Percentiles rank a stretch among this genome's conserved stretches.
phyloP scores from a whole-genome alignment of 1,139 yeast species.

The Taphrina wiesneri region DNA sequence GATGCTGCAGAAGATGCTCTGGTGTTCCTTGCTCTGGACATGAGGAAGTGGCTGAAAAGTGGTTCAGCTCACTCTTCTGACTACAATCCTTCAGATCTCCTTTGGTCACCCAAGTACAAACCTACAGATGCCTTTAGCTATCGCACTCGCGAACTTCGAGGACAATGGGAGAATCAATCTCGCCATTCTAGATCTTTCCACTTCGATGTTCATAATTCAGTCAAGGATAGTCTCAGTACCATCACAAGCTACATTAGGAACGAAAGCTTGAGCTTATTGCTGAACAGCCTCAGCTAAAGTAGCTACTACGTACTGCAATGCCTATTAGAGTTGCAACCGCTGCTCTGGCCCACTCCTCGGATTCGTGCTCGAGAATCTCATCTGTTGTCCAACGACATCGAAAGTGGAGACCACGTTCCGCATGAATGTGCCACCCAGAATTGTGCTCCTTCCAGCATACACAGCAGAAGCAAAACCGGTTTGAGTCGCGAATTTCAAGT shows the following conservation, averaged over 20 bases:
- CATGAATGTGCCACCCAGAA: conserved; percentile 16
- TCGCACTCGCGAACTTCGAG: too few relatives aligned
- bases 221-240: too few relatives aligned
- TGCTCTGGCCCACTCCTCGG: background rate
- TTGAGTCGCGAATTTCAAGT: background rate
- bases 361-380: conserved; percentile 20
- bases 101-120: too few relatives aligned
- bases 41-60: background rate
- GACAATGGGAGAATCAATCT: too few relatives aligned
- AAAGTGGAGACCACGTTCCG: conserved; percentile 9
- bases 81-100: background rate
- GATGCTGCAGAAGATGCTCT: background rate
- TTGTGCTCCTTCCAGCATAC: background rate
- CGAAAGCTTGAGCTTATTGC: too few relatives aligned
- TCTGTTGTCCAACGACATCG: background rate
- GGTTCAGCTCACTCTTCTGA: background rate
- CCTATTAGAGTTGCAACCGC: background rate
- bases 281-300: too few relatives aligned
- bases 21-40: background rate
- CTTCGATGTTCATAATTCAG: too few relatives aligned
- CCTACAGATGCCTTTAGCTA: too few relatives aligned
- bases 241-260: too few relatives aligned
- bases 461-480: conserved; percentile 8
- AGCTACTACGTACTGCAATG: too few relatives aligned
- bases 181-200: too few relatives aligned